Conservation (phyloP, 2,329 filamentous ascomycete genomes). For the Tolypocladium amazonense region DNA sequence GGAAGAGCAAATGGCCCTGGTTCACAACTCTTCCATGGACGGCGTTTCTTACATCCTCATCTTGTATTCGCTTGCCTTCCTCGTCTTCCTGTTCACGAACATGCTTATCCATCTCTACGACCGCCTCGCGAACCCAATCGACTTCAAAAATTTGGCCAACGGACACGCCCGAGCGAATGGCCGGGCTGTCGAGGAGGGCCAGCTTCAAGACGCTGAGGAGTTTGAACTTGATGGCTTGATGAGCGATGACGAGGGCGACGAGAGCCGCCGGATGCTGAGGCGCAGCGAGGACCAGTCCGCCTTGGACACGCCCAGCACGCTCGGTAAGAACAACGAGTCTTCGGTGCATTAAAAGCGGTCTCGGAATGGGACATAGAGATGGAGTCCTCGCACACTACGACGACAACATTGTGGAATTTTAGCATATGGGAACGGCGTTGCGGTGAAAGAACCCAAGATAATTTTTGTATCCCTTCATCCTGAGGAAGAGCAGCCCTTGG, state of each 20-base stretch:
- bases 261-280: conserved; percentile 26
- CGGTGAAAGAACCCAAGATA: background rate
- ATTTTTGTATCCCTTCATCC: background rate
- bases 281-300: conserved; percentile 17
- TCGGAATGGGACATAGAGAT: background rate
- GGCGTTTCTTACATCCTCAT: conserved; percentile 91
- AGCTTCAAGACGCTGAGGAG: conserved; percentile 72
- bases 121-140: conserved; percentile 33
- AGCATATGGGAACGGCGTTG: background rate
- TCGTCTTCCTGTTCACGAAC: conserved; percentile 84
- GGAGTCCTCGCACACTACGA: background rate
- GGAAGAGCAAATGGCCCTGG: conserved; percentile 84
- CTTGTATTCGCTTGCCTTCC: conserved; percentile 78
- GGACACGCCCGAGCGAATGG: conserved; percentile 23
- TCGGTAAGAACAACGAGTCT: conserved; percentile 21
- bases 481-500: too few relatives aligned
- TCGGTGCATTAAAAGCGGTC: conserved; percentile 11
- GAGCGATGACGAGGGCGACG: conserved; percentile 73
- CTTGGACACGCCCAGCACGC: conserved; percentile 31
- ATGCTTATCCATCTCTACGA: conserved; percentile 81
- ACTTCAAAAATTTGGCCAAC: conserved; percentile 25
- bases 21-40: conserved; percentile 65
- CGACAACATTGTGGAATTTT: background rate
- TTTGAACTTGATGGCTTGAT: conserved; percentile 89
- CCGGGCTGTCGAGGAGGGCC: conserved; percentile 35